A percentile compares a stretch with the other conserved stretches of the same genome.
phyloP scores from a whole-genome alignment of 1,284 basidiomycete species.

The Sanghuangporus sanghuang region DNA sequence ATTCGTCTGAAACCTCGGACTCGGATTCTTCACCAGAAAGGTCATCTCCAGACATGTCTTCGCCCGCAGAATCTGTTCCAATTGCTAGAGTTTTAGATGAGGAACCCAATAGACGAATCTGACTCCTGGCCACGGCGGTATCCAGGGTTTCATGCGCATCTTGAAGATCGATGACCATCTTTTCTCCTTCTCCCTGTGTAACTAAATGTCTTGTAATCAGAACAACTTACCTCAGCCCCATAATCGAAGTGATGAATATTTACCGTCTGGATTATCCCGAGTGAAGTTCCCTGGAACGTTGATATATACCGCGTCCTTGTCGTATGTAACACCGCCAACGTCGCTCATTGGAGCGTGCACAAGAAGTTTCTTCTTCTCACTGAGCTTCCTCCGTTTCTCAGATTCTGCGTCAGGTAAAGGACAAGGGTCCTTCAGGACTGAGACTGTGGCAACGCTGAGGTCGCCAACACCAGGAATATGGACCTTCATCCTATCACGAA shows the following conservation, averaged over 20 bases:
- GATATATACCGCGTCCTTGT: conserved; percentile 98
- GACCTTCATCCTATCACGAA: conserved; percentile 78
- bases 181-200: conserved; percentile 81
- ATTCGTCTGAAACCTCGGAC: not conserved
- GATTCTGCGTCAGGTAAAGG: conserved; percentile 89
- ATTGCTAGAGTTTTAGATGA: conserved; percentile 34
- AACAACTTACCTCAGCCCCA: conserved; percentile 18
- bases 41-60: conserved; percentile 3
- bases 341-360: conserved; percentile 99
- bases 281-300: conserved; percentile 96
- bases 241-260: not conserved
- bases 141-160: conserved; percentile 82
- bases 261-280: conserved; percentile 57
- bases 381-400: conserved; percentile 89
- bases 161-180: conserved; percentile 97
- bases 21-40: not conserved
- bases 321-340: conserved; percentile 94
- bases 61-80: not conserved
- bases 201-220: conserved; percentile 41
- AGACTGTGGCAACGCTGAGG: conserved; percentile 70
- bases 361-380: conserved; percentile 89
- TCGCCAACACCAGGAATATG: conserved; percentile 97
- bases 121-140: conserved; percentile 74
- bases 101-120: conserved; percentile 83
- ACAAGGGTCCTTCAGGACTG: conserved; percentile 87